Percentiles rank a stretch among this genome's conserved stretches.
Conservation (phyloP, 441 rosid species). For the Euphorbia celastroides region DNA sequence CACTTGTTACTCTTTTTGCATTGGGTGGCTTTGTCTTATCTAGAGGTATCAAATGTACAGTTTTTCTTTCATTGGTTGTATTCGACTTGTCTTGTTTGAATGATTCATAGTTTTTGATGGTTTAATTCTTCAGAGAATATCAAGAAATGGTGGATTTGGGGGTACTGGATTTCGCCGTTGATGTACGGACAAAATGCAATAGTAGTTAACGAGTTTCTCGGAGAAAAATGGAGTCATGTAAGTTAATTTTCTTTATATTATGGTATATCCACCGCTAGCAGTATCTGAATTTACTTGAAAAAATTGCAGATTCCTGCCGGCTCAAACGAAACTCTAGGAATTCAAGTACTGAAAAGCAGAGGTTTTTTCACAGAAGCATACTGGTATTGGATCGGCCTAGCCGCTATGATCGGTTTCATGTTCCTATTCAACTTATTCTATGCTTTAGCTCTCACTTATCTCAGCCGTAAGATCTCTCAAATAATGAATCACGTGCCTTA, state of each 20-base stretch:
- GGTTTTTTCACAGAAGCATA: conserved; percentile 40
- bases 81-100: background rate
- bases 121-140: conserved; percentile 35
- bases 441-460: conserved; percentile 41
- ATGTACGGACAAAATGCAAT: conserved; percentile 82
- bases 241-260: conserved; percentile 1
- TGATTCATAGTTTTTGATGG: background rate
- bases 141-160: conserved; percentile 85
- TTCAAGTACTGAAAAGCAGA: conserved; percentile 37
- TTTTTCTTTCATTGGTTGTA: background rate
- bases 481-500: background rate
- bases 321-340: conserved; percentile 38
- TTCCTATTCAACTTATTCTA: conserved; percentile 41
- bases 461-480: conserved; percentile 42
- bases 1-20: conserved; percentile 41
- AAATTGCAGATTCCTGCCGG: conserved; percentile 23
- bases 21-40: conserved; percentile 72
- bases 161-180: conserved; percentile 68
- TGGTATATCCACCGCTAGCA: background rate
- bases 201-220: conserved; percentile 71
- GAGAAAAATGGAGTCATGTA: conserved; percentile 67
- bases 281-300: background rate
- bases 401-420: conserved; percentile 41
- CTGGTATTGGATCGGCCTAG: conserved; percentile 71
- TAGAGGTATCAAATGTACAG: conserved; percentile 32